Evolutionary conservation across 2,329 filamentous ascomycete species (phyloP).

Genomic region (Penicillium concentricum): DNA sequence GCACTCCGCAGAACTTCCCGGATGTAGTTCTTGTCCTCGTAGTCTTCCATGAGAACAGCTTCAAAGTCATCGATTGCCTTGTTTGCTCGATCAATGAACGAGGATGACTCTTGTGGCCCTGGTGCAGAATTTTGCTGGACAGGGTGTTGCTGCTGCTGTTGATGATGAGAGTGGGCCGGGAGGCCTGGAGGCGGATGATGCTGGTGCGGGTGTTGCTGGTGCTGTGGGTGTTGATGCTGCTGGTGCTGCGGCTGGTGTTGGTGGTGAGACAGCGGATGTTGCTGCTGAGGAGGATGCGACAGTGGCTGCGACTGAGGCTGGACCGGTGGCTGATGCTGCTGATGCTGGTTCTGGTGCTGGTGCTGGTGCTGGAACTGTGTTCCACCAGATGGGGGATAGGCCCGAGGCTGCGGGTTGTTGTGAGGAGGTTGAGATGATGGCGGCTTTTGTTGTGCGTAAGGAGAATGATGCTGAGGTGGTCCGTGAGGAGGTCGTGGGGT

Average conservation of each 20-base stretch:
- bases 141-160: constrained; percentile 21
- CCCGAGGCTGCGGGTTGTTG: constrained; percentile 18
- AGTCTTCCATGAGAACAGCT: constrained; percentile 46
- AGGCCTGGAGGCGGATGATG: constrained; percentile 24
- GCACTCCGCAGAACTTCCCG: constrained; percentile 45
- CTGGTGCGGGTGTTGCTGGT: constrained; percentile 24
- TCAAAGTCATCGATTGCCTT: constrained; percentile 48
- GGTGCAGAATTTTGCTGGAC: constrained; percentile 23
- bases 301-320: constrained; percentile 14
- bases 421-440: constrained; percentile 22
- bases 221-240: constrained; percentile 22
- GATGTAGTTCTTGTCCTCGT: constrained; percentile 48
- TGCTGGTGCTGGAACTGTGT: constrained; percentile 18
- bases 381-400: constrained; percentile 18
- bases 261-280: constrained; percentile 3
- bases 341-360: constrained; percentile 24
- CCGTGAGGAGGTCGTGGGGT: constrained; percentile 20
- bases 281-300: constrained; percentile 16
- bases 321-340: constrained; percentile 15
- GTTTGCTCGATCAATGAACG: constrained; percentile 42
- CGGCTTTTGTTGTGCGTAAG: constrained; percentile 22
- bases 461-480: constrained; percentile 26
- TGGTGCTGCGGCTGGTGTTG: constrained; percentile 14
- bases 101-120: constrained; percentile 31
- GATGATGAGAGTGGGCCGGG: constrained; percentile 14